Base-by-base conservation (phyloP, 2,329 filamentous ascomycete species). In the Diplodia corticola region DNA sequence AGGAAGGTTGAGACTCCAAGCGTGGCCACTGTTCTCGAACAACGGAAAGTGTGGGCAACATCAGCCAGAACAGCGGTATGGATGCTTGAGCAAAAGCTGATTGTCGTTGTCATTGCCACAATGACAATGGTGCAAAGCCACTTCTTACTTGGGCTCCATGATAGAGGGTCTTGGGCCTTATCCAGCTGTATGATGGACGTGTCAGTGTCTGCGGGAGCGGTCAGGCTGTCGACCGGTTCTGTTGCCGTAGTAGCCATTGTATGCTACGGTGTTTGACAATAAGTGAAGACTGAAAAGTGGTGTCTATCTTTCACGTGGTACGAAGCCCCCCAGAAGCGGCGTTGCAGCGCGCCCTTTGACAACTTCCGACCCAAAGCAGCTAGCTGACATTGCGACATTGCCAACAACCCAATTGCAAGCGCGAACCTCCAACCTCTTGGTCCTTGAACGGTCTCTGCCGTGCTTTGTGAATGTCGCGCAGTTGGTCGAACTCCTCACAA, bases 1-100 rank as follows among this genome's bases (percentile, higher is more conserved):
- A 86, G 75, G 72, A 85, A 86, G 3, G 82, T 73, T 69, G 80
- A 80, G 22, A 83, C 81, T 10, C 81, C 81, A 7, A 79, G 78
- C 26, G 60, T 63, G 26, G 60, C 48, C 13, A 63, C 60, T 4
- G 60, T 63, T 51, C 60, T 51, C 13, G 60, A 63, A 33, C 60
- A 63, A 13, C 20, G 24, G 46, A 68, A 67, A 26, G 22, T 37
- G 10, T 44, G 9, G 13, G 66, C 51, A 22, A 69, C 66, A 7
- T 82, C 80, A 1, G 82, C 81, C 0, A 77, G 79, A 68, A 74
- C 75, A 60, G 84, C 80, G 24, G 76, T 74, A 63, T 77, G 81
- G 59, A 85, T 78, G 65, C 73, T 70, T 57, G 84, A 84, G n/a
- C 51, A 50, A 50, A 69, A 67, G n/a, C 66, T 66, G 28, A 69